Evolutionary conservation across 495 filamentous ascomycete genomes (phyloP), one percentile per base, ranked within the genome.

Genomic region (Venustampulla echinocandica): DNA sequence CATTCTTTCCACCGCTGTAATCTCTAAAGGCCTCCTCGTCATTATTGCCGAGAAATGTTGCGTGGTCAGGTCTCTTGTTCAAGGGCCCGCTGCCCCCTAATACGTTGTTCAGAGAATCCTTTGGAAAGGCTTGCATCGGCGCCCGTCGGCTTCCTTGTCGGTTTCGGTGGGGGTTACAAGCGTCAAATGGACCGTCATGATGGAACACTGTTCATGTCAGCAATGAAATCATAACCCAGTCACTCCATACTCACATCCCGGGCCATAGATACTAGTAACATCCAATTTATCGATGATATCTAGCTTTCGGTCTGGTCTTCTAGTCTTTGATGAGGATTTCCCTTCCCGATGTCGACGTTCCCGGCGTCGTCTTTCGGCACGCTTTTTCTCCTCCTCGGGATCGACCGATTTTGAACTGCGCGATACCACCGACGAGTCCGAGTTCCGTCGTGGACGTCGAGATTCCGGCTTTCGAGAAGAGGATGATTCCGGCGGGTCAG

Each of bases 281-380:
- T 99, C 93, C 38, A 99, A 71, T 59, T 95, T 90, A 64, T 99
- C 93, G 55, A 99, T 99, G 41, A 97, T 76, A 63, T 99, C 93
- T 46, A 97, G 64, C 49, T 80, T 79, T 43, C 80, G 75, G 48
- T 71, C 77, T 45, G 65, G 67, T 57, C 65, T 71, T 61, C 70
- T 77, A 21, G 58, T 55, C 62, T 70, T 79, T 38, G 67, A 59
- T 44, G 67, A 59, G 44, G 73, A 61, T 60, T 69, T 76, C 50
- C 72, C 70, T 21, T 58, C 65, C 63, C 64, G 79, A 67, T 58
- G 69, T 71, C 57, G 82, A 68, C 85, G 77, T 45, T 94, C 87
- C 36, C 78, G 80, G 20, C 79, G 77, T 51, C 76, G 73, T 50
- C 76, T 68, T 48, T 95, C 90, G 15, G 83, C 78, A 22, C 80